These are phyloP conservation scores for Metroxylon sagu DNA, from an alignment of 176 grass and related monocot species.

Conservation along the genomic window DNA sequence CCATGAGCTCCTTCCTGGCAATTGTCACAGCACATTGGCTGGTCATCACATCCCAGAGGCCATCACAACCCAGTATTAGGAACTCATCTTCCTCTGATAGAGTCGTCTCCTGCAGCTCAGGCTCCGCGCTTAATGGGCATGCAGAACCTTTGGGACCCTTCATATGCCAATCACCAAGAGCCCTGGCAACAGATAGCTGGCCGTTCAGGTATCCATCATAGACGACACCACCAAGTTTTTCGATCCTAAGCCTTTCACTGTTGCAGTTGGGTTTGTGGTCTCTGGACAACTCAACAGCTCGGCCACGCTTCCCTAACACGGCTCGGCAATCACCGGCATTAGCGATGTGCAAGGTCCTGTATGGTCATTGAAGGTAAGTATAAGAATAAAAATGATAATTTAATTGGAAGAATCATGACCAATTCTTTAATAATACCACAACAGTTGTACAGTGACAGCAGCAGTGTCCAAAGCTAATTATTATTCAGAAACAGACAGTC, in stretches of 20 bases:
- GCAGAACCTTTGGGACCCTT: slow-evolving; percentile 71
- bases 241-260: slow-evolving; percentile 66
- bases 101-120: slow-evolving; percentile 60
- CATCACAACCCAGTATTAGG: slow-evolving; percentile 77
- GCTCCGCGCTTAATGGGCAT: slow-evolving; percentile 62
- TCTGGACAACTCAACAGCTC: not conserved
- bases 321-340: not conserved
- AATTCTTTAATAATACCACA: no score
- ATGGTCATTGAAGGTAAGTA: no score
- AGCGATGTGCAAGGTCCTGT: not conserved
- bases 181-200: slow-evolving; percentile 31
- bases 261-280: slow-evolving; percentile 13
- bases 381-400: no score
- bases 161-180: slow-evolving; percentile 89
- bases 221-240: slow-evolving; percentile 65
- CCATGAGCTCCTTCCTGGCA: slow-evolving; percentile 69
- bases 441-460: no score
- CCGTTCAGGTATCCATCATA: slow-evolving; percentile 44
- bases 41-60: slow-evolving; percentile 3
- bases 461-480: no score
- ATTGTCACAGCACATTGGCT: slow-evolving; percentile 80
- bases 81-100: slow-evolving; percentile 87
- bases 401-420: no score
- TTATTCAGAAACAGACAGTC: no score
- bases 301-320: not conserved